phyloP scores from a whole-genome alignment of 108 stramenopile genomes.

The Skeletonema costatum region DNA sequence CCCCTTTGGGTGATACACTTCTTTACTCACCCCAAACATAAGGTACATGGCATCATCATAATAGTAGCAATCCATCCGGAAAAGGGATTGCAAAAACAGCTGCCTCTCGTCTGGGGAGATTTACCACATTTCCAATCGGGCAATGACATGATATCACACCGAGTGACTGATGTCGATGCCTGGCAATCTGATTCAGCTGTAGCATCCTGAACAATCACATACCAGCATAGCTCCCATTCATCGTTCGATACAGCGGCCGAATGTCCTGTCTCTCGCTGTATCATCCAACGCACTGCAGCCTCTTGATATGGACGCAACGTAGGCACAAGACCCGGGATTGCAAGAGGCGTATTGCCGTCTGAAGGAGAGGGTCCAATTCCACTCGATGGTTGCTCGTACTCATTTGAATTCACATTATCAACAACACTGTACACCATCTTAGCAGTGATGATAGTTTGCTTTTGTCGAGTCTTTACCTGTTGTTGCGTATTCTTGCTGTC shows the following conservation, averaged over 20 bases:
- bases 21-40: slow-evolving; percentile 14
- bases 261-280: slow-evolving; percentile 47
- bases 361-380: background rate
- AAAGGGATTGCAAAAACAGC: slow-evolving; percentile 54
- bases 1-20: slow-evolving; percentile 31
- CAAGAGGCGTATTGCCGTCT: background rate
- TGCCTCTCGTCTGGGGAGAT: slow-evolving; percentile 19
- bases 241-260: background rate
- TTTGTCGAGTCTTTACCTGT: background rate
- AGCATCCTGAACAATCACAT: slow-evolving; percentile 21
- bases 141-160: slow-evolving; percentile 15
- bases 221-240: slow-evolving; percentile 70
- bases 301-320: slow-evolving; percentile 72
- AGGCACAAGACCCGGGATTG: slow-evolving; percentile 58
- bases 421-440: slow-evolving; percentile 54
- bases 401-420: slow-evolving; percentile 41
- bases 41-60: slow-evolving; percentile 36
- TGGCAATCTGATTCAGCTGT: background rate
- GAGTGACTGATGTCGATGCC: background rate
- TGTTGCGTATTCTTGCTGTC: background rate
- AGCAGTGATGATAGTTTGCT: slow-evolving; percentile 33
- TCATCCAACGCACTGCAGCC: slow-evolving; percentile 78
- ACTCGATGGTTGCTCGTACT: slow-evolving; percentile 4
- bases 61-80: slow-evolving; percentile 46
- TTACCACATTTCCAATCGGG: slow-evolving; percentile 27